These are phyloP conservation scores for Backusella macrospora DNA, from an alignment of 192 early-diverging fungal species.

Conservation along the genomic window DNA sequence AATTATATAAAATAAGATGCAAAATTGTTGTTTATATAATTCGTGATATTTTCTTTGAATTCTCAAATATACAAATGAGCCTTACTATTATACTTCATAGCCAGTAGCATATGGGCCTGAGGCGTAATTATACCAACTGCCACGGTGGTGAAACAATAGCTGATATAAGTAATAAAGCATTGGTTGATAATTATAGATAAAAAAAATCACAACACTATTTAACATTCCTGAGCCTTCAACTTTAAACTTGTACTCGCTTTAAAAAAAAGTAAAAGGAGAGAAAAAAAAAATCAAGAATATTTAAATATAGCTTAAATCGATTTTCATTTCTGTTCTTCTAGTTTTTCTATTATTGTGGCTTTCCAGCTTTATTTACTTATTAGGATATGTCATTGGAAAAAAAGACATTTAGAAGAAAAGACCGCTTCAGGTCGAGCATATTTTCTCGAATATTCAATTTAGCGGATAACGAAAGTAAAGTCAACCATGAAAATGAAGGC, in stretches of 20 bases:
- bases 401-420: not conserved
- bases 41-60: not conserved
- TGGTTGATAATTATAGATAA: slow-evolving; percentile 14
- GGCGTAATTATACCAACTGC: slow-evolving; percentile 1
- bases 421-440: slow-evolving; percentile 5
- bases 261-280: not conserved
- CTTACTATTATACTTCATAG: not conserved
- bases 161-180: not conserved
- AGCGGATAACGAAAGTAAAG: not conserved
- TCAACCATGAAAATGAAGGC: not conserved
- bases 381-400: not conserved
- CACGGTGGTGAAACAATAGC: not conserved
- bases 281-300: not conserved
- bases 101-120: not conserved
- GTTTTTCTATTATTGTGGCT: slow-evolving; percentile 7
- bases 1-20: not conserved
- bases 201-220: not conserved
- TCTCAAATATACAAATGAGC: not conserved
- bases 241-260: not conserved
- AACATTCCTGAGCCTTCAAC: not conserved
- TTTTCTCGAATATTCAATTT: slow-evolving; percentile 10
- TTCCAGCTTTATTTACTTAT: slow-evolving; percentile 6
- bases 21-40: not conserved
- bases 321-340: slow-evolving; percentile 10
- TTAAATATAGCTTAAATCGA: not conserved